Evolutionary conservation across 2,329 filamentous ascomycete species (phyloP), one percentile per base, ranked within the genome.

Genomic region (Seiridium cupressi): DNA sequence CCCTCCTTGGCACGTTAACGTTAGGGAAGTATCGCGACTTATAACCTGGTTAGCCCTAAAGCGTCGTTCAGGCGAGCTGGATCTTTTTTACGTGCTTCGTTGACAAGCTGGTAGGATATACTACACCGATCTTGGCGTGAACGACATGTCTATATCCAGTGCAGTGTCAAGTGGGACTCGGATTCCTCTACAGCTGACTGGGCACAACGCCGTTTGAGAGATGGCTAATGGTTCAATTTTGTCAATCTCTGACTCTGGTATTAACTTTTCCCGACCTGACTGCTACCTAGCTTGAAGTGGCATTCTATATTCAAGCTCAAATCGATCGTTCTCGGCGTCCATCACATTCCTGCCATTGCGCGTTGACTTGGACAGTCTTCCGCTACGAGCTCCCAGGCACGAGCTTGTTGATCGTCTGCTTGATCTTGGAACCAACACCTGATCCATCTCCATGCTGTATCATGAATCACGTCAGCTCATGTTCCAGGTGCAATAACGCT

Each of bases 341-440:
- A 26, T 2, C 18, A 8, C 38, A 8, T 13, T 42, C 38, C 38
- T 42, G 38, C 38, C 13, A 7, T 42, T 42, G 7, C 38, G 38
- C 38, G 18, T 26, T 26, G 18, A 26, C 18, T 26, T 26, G 18
- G 18, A 26, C 18, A 26, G 10, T 18, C 49, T n/a, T 38, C 6
- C 32, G 13, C 13, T 8, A 26, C 18, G 18, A 26, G 5, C 32
- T 10, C 34, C 38, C 35, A 8, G n/a, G n/a, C 32, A 44, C 44
- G 6, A 58, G 36, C 36, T 49, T 58, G 4, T 58, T 44, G 7
- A 58, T 18, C n/a, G 55, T 51, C 36, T 58, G 13, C 35, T 58
- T 58, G 46, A 58, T 58, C 36, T 58, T 49, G 46, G 13, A 31
- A 26, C 44, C 55, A 8, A 44, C 10, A 42, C 55, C 55, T 32